Evolutionary conservation across 805 yeast genomes (phyloP).

Genomic region (Starmerella stigmatis): DNA sequence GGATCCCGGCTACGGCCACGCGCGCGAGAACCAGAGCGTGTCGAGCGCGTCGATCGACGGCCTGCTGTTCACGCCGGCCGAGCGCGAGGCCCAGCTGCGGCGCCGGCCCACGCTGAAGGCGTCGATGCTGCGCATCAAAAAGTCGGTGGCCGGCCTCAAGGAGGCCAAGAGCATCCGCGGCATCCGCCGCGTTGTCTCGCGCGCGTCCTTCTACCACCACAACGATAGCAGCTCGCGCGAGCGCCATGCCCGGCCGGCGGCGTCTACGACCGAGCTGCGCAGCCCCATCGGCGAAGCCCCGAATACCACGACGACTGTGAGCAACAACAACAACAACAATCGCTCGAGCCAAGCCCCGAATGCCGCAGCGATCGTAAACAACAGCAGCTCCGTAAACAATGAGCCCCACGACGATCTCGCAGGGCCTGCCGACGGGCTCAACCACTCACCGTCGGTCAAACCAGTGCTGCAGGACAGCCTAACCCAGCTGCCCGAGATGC

Average conservation of each 20-base stretch:
- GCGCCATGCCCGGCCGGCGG: background rate
- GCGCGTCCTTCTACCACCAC: slow-evolving; percentile 12
- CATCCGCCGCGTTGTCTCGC: slow-evolving; percentile 15
- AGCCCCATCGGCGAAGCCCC: too few species aligned
- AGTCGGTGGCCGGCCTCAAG: slow-evolving; percentile 17
- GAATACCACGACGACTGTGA: too few species aligned
- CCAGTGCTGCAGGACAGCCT: slow-evolving; percentile 12
- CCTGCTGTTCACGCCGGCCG: slow-evolving; percentile 16
- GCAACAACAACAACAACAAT: too few species aligned
- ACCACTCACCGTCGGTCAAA: too few species aligned
- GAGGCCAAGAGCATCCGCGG: slow-evolving; percentile 19
- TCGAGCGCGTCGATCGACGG: slow-evolving; percentile 19
- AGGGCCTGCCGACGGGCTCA: too few species aligned
- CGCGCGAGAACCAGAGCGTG: slow-evolving; percentile 12
- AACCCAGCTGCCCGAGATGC: slow-evolving; percentile 10
- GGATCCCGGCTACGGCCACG: slow-evolving; percentile 7
- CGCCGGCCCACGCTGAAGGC: slow-evolving; percentile 17
- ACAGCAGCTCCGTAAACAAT: too few species aligned
- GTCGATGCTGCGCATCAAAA: slow-evolving; percentile 19
- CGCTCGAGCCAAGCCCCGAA: background rate
- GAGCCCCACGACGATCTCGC: background rate
- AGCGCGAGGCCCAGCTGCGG: slow-evolving; percentile 1
- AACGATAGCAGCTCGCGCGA: background rate
- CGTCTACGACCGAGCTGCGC: background rate
- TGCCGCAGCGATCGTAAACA: too few species aligned